These are phyloP conservation scores for Raddia distichophylla DNA, from an alignment of 176 grass and related monocot genomes.

Conservation along the genomic window DNA sequence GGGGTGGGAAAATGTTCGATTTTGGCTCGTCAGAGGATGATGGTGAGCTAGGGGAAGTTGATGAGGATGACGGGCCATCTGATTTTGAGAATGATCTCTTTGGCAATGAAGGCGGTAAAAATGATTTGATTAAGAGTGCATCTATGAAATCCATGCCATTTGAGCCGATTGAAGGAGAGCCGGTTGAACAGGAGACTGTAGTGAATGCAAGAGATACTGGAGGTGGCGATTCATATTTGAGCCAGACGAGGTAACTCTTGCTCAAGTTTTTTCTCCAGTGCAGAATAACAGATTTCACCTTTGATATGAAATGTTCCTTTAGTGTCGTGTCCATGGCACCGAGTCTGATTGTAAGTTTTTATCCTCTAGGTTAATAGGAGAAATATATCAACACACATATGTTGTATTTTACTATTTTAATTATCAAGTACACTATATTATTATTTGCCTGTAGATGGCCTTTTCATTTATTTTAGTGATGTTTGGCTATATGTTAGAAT, in stretches of 20 bases:
- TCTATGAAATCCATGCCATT: slow-evolving; percentile 30
- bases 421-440: not conserved
- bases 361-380: slow-evolving; percentile 2
- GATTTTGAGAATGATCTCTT: slow-evolving; percentile 58
- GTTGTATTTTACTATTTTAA: not conserved
- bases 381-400: not conserved
- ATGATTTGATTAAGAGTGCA: slow-evolving; percentile 33
- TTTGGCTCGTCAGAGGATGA: slow-evolving; percentile 52
- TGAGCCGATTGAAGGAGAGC: slow-evolving; percentile 37
- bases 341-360: not conserved
- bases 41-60: slow-evolving; percentile 36
- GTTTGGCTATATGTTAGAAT: slow-evolving; percentile 14
- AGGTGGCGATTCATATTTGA: slow-evolving; percentile 78
- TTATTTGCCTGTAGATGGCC: not conserved
- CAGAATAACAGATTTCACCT: not conserved
- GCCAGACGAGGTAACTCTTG: slow-evolving; percentile 73
- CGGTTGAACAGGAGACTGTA: slow-evolving; percentile 35
- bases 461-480: slow-evolving; percentile 29
- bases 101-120: slow-evolving; percentile 34
- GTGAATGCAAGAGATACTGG: slow-evolving; percentile 9
- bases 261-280: slow-evolving; percentile 6
- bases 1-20: slow-evolving; percentile 27
- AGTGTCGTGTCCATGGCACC: not conserved
- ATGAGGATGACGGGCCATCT: slow-evolving; percentile 59
- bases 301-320: slow-evolving; percentile 3